phyloP scores from a whole-genome alignment of 2,329 filamentous ascomycete species.

The Phyllosticta citribraziliensis region DNA sequence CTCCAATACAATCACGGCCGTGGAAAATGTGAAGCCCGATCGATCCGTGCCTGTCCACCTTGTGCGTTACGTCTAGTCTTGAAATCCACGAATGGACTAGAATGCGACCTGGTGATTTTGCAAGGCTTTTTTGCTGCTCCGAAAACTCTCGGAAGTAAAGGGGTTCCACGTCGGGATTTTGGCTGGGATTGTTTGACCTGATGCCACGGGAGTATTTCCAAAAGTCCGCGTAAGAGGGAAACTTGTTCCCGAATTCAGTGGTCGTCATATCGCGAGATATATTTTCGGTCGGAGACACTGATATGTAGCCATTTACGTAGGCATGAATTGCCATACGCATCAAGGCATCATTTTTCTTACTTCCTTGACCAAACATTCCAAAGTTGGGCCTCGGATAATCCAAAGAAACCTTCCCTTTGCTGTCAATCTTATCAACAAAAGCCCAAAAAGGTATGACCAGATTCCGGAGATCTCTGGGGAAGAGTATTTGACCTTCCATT shows the following conservation, averaged over 20 bases:
- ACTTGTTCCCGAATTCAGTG: background rate
- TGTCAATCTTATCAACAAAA: background rate
- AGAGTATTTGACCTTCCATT: background rate
- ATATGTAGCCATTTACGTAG: background rate
- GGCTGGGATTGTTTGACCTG: too few relatives aligned
- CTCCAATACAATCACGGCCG: background rate
- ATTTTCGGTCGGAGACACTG: background rate
- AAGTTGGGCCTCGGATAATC: background rate
- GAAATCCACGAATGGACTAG: background rate
- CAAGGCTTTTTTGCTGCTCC: background rate
- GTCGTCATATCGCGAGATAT: background rate
- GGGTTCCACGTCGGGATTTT: too few relatives aligned
- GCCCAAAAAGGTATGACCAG: background rate
- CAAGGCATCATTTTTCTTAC: background rate
- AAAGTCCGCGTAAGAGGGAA: background rate
- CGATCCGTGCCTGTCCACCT: background rate
- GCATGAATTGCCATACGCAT: background rate
- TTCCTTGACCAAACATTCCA: too few relatives aligned
- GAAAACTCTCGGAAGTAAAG: background rate
- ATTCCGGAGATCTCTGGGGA: background rate
- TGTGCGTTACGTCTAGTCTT: too few relatives aligned
- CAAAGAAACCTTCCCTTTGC: background rate
- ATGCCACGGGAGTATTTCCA: background rate
- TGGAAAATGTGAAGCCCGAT: background rate
- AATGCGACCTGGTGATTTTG: background rate